These are phyloP conservation scores for Loxodes magnus DNA, from an alignment of 73 alveolate species.

Conservation along the genomic window DNA sequence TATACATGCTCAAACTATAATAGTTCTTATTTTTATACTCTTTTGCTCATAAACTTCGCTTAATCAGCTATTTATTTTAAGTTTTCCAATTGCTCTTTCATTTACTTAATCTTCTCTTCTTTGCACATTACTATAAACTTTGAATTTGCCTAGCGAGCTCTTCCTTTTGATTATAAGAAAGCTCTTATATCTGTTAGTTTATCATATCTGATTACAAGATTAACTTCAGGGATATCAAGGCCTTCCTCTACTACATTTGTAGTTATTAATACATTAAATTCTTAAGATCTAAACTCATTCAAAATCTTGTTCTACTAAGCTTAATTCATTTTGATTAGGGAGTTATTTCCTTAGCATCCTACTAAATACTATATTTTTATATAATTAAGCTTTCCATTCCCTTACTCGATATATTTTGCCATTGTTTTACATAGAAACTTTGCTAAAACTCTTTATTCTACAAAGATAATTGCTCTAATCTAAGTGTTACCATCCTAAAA, in stretches of 20 bases:
- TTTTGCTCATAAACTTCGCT: too few species aligned
- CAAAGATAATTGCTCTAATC: too few species aligned
- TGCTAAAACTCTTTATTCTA: not conserved
- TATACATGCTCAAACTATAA: too few species aligned
- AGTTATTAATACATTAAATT: conserved; percentile 35
- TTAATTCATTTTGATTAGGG: too few species aligned
- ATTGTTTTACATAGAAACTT: not conserved
- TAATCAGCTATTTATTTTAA: too few species aligned
- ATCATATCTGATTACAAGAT: conserved; percentile 29
- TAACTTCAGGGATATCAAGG: conserved; percentile 36
- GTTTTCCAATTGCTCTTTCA: not conserved
- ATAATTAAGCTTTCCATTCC: not conserved
- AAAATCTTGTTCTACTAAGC: too few species aligned
- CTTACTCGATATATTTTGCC: not conserved
- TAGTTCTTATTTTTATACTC: too few species aligned
- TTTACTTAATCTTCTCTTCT: conserved; percentile 6
- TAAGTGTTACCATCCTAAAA: too few species aligned
- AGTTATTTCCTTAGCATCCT: not conserved
- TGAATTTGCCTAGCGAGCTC: conserved; percentile 33
- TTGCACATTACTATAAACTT: conserved; percentile 16
- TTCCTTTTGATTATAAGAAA: conserved; percentile 38
- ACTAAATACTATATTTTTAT: not conserved
- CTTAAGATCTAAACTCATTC: conserved; percentile 15
- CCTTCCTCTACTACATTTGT: conserved; percentile 50
- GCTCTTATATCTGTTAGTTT: conserved; percentile 22